A percentile compares a stretch with the other conserved stretches of the same genome.
phyloP scores from a whole-genome alignment of 1,284 basidiomycete genomes.

The Moesziomyces parantarcticus region DNA sequence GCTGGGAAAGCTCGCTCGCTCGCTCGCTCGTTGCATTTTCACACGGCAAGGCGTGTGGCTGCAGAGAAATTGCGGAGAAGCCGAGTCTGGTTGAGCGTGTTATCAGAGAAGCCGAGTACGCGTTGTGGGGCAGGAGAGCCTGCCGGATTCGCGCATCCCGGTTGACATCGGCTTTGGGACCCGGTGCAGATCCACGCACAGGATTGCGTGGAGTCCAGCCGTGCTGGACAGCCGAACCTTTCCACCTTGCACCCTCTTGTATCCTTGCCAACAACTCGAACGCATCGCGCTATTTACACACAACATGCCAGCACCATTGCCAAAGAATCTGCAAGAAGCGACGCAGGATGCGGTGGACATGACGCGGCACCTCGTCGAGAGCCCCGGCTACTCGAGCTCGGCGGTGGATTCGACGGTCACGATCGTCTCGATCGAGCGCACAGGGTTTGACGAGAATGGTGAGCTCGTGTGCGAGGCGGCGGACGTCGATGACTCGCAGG shows the following conservation, averaged over 20 bases:
- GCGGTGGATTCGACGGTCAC: conserved; percentile 36
- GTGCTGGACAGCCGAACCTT: no score
- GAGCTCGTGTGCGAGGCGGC: conserved; percentile 31
- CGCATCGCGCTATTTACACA: background rate
- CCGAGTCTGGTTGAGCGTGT: no score
- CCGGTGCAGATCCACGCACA: no score
- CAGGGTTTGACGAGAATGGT: conserved; percentile 33
- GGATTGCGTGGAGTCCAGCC: no score
- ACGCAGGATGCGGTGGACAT: conserved; percentile 48
- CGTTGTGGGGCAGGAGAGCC: no score
- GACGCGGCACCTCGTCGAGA: conserved; percentile 23
- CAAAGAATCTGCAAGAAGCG: conserved; percentile 38
- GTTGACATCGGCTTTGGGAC: no score
- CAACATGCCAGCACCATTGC: conserved; percentile 31
- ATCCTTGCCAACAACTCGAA: background rate
- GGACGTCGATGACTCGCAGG: conserved; percentile 31
- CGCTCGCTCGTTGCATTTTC: no score
- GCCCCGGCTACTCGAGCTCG: conserved; percentile 30
- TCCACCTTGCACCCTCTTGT: background rate
- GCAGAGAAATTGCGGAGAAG: no score
- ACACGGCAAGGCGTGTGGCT: no score
- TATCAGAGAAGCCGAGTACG: no score
- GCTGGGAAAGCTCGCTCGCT: no score
- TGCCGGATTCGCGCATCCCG: no score
- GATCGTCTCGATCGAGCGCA: conserved; percentile 32